phyloP scores from a whole-genome alignment of 495 filamentous ascomycete genomes.

The Aspergillus wentii region DNA sequence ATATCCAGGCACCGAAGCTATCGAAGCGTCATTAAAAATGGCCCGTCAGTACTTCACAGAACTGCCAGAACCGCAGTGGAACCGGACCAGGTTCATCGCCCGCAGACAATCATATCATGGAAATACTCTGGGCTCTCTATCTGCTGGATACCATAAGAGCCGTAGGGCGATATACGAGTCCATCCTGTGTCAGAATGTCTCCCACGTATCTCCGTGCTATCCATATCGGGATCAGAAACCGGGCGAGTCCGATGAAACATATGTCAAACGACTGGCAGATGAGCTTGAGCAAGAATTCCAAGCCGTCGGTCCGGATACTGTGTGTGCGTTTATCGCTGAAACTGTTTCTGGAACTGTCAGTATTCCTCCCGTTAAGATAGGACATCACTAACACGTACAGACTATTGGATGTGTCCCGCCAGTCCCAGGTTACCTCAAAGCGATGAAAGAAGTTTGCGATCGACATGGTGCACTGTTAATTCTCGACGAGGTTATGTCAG shows the following conservation, averaged over 20 bases:
- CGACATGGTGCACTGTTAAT: constrained; percentile 58
- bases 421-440: constrained; percentile 53
- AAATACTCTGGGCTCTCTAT: constrained; percentile 62
- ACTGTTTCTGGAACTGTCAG: constrained; percentile 50
- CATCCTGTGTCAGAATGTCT: constrained; percentile 52
- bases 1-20: constrained; percentile 58
- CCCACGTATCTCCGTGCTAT: constrained; percentile 61
- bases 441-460: constrained; percentile 54
- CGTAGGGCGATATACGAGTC: constrained; percentile 58
- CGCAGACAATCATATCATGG: constrained; percentile 66
- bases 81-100: constrained; percentile 52
- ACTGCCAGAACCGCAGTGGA: constrained; percentile 29
- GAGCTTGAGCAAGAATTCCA: constrained; percentile 72
- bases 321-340: constrained; percentile 70
- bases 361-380: neutral
- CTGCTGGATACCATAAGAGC: constrained; percentile 52
- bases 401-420: constrained; percentile 54
- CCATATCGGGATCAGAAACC: constrained; percentile 46
- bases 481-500: constrained; percentile 71
- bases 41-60: constrained; percentile 54
- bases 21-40: constrained; percentile 59
- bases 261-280: constrained; percentile 49
- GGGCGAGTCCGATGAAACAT: constrained; percentile 29
- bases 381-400: constrained; percentile 3
- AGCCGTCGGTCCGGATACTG: constrained; percentile 57